Evolutionary conservation across 2,329 filamentous ascomycete species (phyloP), one percentile per base, ranked within the genome.

Genomic region (Dothistroma pini): DNA sequence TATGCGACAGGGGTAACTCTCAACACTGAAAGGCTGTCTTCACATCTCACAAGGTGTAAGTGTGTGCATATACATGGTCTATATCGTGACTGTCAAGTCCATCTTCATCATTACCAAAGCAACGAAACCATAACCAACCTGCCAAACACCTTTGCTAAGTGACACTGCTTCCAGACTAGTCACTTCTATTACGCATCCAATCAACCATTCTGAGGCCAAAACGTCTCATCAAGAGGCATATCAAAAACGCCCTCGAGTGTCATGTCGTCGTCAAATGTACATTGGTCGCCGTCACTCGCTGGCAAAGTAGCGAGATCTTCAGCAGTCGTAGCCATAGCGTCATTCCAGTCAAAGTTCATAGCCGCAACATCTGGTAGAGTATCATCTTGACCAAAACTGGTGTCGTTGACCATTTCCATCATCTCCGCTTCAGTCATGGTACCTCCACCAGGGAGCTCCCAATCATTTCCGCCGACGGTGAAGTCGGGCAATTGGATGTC

Each of bases 201-300:
- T 16, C 11, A 11, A 38, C 35, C 35, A 38, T 29, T 29, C 25
- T 38, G 5, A 44, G 14, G 4, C n/a, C 41, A 10, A 44, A 44
- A 44, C 16, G 41, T 44, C 16, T 64, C 63, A 50, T 67, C 67
- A 35, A 70, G 21, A 16, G 65, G 63, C 67, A 71, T 69, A 59
- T 72, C 69, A 44, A 70, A 72, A 1, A 68, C 61, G 5, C 62
- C 65, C 54, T 68, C 68, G 44, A 62, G 56, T 10, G 31, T 58
- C 32, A 44, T 8, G n/a, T 29, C 22, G 21, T 54, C 52, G 19
- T 55, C 38, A 31, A 55, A 55, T 9, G 16, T 29, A 25, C 50
- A 57, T 5, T 58, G 47, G 54, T 21, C 34, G 54, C 22, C 34
- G 11, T 55, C 57, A n/a, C 7, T 35, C 7, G 31, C 19, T n/a